phyloP scores from a whole-genome alignment of 2,329 filamentous ascomycete genomes.

The Fusarium nodosum region DNA sequence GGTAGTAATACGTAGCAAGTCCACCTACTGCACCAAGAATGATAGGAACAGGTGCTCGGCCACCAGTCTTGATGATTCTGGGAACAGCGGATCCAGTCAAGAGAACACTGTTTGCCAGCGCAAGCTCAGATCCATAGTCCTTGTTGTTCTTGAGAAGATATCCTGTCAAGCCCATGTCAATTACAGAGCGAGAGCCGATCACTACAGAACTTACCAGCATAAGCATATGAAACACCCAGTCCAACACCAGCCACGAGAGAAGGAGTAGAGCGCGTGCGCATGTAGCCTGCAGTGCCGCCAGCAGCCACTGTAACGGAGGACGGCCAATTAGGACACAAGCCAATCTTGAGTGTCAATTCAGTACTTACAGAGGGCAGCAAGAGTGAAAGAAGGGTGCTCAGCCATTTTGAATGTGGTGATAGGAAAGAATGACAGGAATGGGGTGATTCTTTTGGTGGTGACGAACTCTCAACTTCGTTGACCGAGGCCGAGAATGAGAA shows the following conservation, averaged over 20 bases:
- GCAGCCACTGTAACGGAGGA: constrained; percentile 36
- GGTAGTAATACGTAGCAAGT: constrained; percentile 58
- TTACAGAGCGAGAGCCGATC: too few relatives aligned
- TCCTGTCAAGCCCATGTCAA: constrained; percentile 45
- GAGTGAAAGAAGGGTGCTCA: constrained; percentile 59
- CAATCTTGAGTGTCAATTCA: neutral
- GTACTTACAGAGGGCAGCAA: constrained; percentile 56
- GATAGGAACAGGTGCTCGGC: constrained; percentile 55
- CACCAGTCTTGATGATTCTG: constrained; percentile 57
- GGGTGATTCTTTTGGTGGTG: constrained; percentile 5
- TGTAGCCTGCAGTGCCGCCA: constrained; percentile 46
- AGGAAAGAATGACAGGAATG: neutral
- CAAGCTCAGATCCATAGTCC: constrained; percentile 59
- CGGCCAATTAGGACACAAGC: neutral
- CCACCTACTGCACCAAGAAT: constrained; percentile 53
- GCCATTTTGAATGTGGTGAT: constrained; percentile 50
- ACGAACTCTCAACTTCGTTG: neutral
- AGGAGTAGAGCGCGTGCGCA: constrained; percentile 47
- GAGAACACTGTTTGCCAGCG: constrained; percentile 57
- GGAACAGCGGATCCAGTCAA: constrained; percentile 56
- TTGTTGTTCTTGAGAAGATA: constrained; percentile 59
- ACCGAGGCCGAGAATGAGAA: constrained; percentile 14
- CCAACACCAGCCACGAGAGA: constrained; percentile 48
- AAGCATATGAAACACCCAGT: constrained; percentile 47
- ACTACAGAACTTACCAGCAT: constrained; percentile 33